Percentiles rank a stretch among this genome's conserved stretches.
These are phyloP conservation scores for Aspergillus intermedius DNA, from an alignment of 2,329 filamentous ascomycete genomes.

Conservation along the genomic window DNA sequence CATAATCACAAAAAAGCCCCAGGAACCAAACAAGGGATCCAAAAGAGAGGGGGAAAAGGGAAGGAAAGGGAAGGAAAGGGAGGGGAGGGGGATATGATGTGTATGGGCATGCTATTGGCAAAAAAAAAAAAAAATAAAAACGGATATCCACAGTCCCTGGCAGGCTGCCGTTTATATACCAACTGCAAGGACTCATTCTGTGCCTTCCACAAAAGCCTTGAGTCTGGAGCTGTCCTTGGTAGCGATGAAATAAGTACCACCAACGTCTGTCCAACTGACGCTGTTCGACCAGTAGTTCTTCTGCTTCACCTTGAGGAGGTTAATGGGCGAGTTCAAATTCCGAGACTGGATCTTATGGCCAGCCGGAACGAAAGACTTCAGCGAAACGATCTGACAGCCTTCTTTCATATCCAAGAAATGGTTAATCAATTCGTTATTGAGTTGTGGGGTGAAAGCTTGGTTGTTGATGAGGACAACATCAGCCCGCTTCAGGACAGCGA, in stretches of 20 bases:
- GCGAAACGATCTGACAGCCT: conserved; percentile 80
- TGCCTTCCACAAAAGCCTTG: conserved; percentile 41
- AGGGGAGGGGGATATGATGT: background rate
- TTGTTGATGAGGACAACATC: conserved; percentile 99
- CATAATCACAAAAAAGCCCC: conserved; percentile 5
- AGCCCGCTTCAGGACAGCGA: conserved; percentile 68
- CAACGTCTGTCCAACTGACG: conserved; percentile 86
- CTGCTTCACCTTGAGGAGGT: conserved; percentile 69
- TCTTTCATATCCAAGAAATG: conserved; percentile 92
- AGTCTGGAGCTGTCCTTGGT: conserved; percentile 61
- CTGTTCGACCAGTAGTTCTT: conserved; percentile 61
- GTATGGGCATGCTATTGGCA: background rate
- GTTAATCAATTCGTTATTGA: conserved; percentile 77
- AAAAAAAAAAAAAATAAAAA: background rate
- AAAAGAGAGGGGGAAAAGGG: conserved; percentile 4
- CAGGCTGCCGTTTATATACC: conserved; percentile 3
- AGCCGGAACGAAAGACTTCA: conserved; percentile 83
- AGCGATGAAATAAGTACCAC: conserved; percentile 82
- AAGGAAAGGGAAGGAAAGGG: background rate
- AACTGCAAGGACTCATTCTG: conserved; percentile 16
- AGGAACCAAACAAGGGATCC: background rate
- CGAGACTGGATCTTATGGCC: conserved; percentile 66
- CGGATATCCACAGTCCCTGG: background rate
- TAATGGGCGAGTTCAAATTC: conserved; percentile 74
- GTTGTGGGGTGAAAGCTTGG: conserved; percentile 81